phyloP scores from a whole-genome alignment of 1,139 yeast genomes.

The Suzukiozyma palmioleophila region DNA sequence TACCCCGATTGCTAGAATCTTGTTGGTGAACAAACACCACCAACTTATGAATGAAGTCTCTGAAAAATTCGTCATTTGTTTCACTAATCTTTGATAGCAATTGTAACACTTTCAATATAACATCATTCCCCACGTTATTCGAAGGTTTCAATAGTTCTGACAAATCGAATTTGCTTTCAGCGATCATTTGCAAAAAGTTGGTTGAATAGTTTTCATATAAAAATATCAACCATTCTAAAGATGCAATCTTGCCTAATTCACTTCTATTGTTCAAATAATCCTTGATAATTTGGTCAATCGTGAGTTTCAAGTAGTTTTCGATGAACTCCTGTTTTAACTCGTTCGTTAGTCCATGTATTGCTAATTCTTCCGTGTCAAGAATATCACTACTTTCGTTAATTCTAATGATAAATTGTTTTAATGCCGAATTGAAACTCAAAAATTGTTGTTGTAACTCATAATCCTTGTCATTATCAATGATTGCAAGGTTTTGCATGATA shows the following conservation, averaged over 20 bases:
- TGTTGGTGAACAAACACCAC: constrained; percentile 58
- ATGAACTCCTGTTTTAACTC: constrained; percentile 41
- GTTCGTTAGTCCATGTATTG: constrained; percentile 30
- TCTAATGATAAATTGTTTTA: constrained; percentile 31
- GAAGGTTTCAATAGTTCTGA: constrained; percentile 76
- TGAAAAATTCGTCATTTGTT: constrained; percentile 74
- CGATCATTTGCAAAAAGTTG: constrained; percentile 49
- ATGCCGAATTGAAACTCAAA: constrained; percentile 30
- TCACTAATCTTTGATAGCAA: constrained; percentile 79
- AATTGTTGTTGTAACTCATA: constrained; percentile 36
- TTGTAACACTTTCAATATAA: constrained; percentile 72
- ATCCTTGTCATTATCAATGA: constrained; percentile 36
- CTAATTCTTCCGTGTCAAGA: constrained; percentile 4
- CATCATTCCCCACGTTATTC: constrained; percentile 82
- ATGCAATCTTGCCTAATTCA: constrained; percentile 78
- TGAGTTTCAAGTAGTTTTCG: constrained; percentile 33
- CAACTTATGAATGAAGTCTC: constrained; percentile 69
- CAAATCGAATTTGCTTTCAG: constrained; percentile 48
- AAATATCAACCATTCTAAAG: constrained; percentile 87
- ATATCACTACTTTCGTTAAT: constrained; percentile 16
- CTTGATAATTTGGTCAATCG: constrained; percentile 31
- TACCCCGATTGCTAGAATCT: constrained; percentile 36
- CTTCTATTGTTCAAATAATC: constrained; percentile 43
- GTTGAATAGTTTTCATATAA: constrained; percentile 70
- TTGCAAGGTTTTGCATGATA: constrained; percentile 34